These are phyloP conservation scores for Aureobasidium musti DNA, from an alignment of 2,329 filamentous ascomycete genomes.

Conservation along the genomic window DNA sequence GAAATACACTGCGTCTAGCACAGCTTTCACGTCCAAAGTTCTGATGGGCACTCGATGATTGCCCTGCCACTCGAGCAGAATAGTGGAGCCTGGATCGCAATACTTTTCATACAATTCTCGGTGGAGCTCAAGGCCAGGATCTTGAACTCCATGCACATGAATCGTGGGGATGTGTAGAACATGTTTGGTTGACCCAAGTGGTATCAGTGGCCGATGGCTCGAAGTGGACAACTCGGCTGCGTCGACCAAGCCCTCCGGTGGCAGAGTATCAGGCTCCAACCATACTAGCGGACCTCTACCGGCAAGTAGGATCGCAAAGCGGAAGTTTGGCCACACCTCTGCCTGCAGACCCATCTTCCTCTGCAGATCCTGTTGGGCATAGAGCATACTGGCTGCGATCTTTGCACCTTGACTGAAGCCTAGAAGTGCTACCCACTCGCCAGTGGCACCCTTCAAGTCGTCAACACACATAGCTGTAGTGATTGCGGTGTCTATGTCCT, in stretches of 20 bases:
- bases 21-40: too few species aligned
- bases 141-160: neutral
- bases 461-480: constrained; percentile 42
- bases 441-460: constrained; percentile 53
- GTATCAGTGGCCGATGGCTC: too few species aligned
- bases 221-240: too few species aligned
- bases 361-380: constrained; percentile 39
- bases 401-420: constrained; percentile 70
- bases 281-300: neutral
- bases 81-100: neutral
- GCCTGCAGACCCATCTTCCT: neutral
- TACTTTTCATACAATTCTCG: neutral
- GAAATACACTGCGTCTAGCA: too few species aligned
- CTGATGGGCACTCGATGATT: neutral
- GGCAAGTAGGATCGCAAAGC: neutral
- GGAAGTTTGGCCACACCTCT: neutral
- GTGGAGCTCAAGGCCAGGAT: neutral
- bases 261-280: neutral
- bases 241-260: too few species aligned
- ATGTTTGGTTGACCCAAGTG: neutral
- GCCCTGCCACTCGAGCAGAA: neutral
- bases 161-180: neutral
- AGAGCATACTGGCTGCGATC: constrained; percentile 61
- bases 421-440: constrained; percentile 61
- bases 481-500: neutral